Base-by-base conservation (phyloP, 163 green algal genomes). In the Trebouxia gelatinosa region DNA sequence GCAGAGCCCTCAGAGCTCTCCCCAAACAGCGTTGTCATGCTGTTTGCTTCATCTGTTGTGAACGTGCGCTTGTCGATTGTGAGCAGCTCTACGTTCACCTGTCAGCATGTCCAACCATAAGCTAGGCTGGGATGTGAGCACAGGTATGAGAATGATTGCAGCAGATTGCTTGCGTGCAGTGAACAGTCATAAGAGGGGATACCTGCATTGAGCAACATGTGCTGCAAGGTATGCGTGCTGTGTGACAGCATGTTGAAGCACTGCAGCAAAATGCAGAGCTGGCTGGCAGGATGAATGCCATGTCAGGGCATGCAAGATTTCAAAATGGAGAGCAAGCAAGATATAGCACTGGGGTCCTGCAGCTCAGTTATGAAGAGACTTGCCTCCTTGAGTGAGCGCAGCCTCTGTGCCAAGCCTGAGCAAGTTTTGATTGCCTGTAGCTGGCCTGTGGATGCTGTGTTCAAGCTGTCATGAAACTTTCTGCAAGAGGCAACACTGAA, bases 311-410 rank as follows among this genome's bases (percentile, higher is more conserved):
- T 23, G 1, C 2, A 59, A 59, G 48, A 28, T 19, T 3, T 23
- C 2, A 59, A 23, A 3, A 19, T 59, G 48, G 19, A 28, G 48
- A 28, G 48, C 48, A 59, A 59, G 48, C 48, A 3, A 59, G 23
- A 26, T 46, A n/a, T 32, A 54, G 29, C 9, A 3, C 2, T 7
- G 11, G 0, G 11, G 2, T 57, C 26, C 23, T 38, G 66, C 66
- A 74, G 23, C 19, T 26, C 38, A 58, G n/a, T 31, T 13, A 54
- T 13, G 7, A 4, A 32, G 4, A 70, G 21, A n/a, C 75, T 32
- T 43, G 93, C 86, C 88, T 98, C 94, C 70, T 96, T 97, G 1
- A 98, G 75, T 0, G 85, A 87, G 48, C 83, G 86, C 17, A 94
- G 78, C 9, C 83, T 51, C 7, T 70, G 61, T 5, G 88, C 51